A percentile compares a stretch with the other conserved stretches of the same genome.
phyloP scores from a whole-genome alignment of 176 grass and related monocot genomes.

The Oryza longistaminata region DNA sequence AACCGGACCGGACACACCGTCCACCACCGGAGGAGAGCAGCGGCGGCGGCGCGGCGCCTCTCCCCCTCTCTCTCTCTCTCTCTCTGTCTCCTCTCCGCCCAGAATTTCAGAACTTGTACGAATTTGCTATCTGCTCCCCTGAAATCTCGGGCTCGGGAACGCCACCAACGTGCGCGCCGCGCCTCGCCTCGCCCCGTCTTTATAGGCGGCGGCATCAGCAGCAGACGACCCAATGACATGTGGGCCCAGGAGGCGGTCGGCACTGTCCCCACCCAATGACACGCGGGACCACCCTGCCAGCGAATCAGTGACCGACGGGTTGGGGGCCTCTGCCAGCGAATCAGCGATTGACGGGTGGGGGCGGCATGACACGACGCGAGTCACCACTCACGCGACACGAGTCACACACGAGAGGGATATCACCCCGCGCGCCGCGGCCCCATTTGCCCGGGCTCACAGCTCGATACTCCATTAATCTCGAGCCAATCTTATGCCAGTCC shows the following conservation, averaged over 20 bases:
- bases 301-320: too few species aligned
- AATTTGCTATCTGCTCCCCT: not conserved
- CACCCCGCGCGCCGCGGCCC: too few species aligned
- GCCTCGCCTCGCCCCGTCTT: not conserved
- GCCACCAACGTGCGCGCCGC: conserved; percentile 22
- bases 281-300: not conserved
- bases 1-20: not conserved
- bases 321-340: too few species aligned
- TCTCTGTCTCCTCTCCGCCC: not conserved
- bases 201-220: not conserved
- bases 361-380: too few species aligned
- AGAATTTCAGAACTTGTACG: not conserved
- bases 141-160: conserved; percentile 10
- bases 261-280: not conserved
- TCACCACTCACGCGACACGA: too few species aligned
- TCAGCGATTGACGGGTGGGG: too few species aligned
- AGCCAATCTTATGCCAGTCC: too few species aligned
- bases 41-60: not conserved
- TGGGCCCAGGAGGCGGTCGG: not conserved
- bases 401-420: too few species aligned
- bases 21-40: not conserved
- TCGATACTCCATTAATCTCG: too few species aligned
- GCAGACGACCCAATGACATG: not conserved
- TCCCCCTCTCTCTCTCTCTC: not conserved
- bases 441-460: too few species aligned